Evolutionary conservation across 2,329 filamentous ascomycete genomes (phyloP).

Genomic region (Fonsecaea nubica): DNA sequence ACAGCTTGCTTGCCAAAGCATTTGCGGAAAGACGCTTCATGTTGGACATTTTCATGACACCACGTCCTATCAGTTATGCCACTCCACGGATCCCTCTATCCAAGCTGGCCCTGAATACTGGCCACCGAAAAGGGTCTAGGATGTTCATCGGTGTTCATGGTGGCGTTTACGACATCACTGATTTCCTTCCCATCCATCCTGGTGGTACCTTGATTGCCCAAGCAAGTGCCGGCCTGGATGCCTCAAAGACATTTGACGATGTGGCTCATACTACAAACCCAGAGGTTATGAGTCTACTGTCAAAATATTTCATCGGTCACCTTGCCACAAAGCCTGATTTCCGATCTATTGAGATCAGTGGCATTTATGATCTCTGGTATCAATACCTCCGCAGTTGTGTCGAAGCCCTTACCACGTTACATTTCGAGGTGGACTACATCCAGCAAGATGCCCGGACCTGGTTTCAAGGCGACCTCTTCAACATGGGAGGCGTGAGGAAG

Average conservation of each 20-base stretch:
- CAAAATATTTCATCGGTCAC: slow-evolving; percentile 29
- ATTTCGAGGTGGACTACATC: slow-evolving; percentile 31
- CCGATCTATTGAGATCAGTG: slow-evolving; percentile 20
- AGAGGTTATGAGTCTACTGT: slow-evolving; percentile 29
- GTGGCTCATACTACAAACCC: slow-evolving; percentile 27
- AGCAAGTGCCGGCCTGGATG: slow-evolving; percentile 29
- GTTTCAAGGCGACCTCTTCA: slow-evolving; percentile 29
- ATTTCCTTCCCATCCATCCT: slow-evolving; percentile 28
- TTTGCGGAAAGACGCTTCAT: slow-evolving; percentile 64
- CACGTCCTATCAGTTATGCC: slow-evolving; percentile 59
- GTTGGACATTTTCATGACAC: slow-evolving; percentile 65
- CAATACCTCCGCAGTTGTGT: slow-evolving; percentile 29
- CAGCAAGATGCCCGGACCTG: slow-evolving; percentile 27
- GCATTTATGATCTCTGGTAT: slow-evolving; percentile 32
- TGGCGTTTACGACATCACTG: slow-evolving; percentile 30
- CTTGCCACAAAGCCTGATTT: slow-evolving; percentile 26
- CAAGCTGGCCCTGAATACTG: slow-evolving; percentile 59
- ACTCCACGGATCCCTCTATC: slow-evolving; percentile 59
- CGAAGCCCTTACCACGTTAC: slow-evolving; percentile 27
- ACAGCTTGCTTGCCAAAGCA: slow-evolving; percentile 59
- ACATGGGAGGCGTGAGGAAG: slow-evolving; percentile 28
- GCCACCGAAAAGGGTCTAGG: slow-evolving; percentile 48
- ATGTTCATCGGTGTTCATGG: slow-evolving; percentile 30
- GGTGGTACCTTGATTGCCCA: slow-evolving; percentile 27
- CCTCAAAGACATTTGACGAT: slow-evolving; percentile 30